Conservation (phyloP, 2,329 filamentous ascomycete genomes). For the Apiospora rasikravindrae region DNA sequence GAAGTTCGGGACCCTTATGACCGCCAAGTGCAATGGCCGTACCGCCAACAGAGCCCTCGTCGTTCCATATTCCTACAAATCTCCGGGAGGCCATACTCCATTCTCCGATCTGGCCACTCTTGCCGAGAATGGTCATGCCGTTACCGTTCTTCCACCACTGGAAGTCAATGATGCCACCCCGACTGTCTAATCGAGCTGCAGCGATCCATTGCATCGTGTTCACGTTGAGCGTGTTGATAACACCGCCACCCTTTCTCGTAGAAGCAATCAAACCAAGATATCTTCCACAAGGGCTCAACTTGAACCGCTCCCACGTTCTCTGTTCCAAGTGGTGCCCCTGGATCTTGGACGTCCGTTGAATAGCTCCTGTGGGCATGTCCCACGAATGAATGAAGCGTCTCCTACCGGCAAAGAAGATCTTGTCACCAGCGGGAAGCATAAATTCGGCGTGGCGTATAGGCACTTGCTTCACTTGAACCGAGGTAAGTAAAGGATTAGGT, state of each 20-base stretch:
- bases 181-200: conserved; percentile 80
- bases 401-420: conserved; percentile 87
- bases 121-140: conserved; percentile 82
- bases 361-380: conserved; percentile 80
- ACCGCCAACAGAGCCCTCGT: conserved; percentile 86
- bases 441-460: conserved; percentile 88
- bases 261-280: conserved; percentile 86
- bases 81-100: conserved; percentile 74
- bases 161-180: conserved; percentile 71
- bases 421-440: conserved; percentile 71
- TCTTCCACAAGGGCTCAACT: conserved; percentile 81
- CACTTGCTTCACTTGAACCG: conserved; percentile 82
- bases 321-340: conserved; percentile 82
- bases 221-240: conserved; percentile 83
- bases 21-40: conserved; percentile 84
- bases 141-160: conserved; percentile 63
- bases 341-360: conserved; percentile 82
- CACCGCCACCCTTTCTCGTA: conserved; percentile 82
- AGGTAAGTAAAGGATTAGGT: conserved; percentile 88
- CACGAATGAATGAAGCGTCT: conserved; percentile 93
- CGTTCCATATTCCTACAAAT: conserved; percentile 83
- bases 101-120: conserved; percentile 88
- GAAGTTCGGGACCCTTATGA: conserved; percentile 59
- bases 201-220: conserved; percentile 86
- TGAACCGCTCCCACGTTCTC: conserved; percentile 89